phyloP scores from a whole-genome alignment of 108 stramenopile species.

The Pseudonitzschia multiseries region DNA sequence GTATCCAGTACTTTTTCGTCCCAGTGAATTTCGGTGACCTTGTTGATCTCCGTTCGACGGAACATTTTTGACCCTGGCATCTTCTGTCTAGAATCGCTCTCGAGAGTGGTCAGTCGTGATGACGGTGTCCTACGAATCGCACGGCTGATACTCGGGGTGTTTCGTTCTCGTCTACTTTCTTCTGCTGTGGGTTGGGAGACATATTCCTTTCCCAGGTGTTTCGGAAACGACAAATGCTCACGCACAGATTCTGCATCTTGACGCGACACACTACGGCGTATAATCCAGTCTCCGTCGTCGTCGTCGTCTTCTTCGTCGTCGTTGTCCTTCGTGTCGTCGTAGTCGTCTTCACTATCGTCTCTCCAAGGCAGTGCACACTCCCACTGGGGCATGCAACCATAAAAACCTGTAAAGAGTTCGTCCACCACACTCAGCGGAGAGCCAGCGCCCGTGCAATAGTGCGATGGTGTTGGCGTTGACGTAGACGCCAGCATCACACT shows the following conservation, averaged over 20 bases:
- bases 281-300: constrained; percentile 1
- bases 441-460: background rate
- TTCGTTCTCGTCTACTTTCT: background rate
- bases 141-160: background rate
- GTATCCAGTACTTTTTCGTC: constrained; percentile 23
- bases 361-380: constrained; percentile 16
- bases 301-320: constrained; percentile 4
- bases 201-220: constrained; percentile 17
- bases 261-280: background rate
- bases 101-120: constrained; percentile 7
- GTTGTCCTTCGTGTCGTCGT: background rate
- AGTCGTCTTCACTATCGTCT: constrained; percentile 4
- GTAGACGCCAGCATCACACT: background rate
- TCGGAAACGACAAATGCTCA: constrained; percentile 19
- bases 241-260: constrained; percentile 3
- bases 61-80: constrained; percentile 17
- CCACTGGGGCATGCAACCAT: constrained; percentile 12
- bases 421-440: constrained; percentile 17
- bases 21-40: constrained; percentile 26
- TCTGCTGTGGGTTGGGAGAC: background rate
- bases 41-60: constrained; percentile 11
- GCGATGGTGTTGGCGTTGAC: background rate
- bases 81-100: constrained; percentile 14
- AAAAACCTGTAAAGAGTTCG: background rate
- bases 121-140: constrained; percentile 15